phyloP scores from a whole-genome alignment of 208 protist genomes.

The Dictyostelium gargantuum region DNA sequence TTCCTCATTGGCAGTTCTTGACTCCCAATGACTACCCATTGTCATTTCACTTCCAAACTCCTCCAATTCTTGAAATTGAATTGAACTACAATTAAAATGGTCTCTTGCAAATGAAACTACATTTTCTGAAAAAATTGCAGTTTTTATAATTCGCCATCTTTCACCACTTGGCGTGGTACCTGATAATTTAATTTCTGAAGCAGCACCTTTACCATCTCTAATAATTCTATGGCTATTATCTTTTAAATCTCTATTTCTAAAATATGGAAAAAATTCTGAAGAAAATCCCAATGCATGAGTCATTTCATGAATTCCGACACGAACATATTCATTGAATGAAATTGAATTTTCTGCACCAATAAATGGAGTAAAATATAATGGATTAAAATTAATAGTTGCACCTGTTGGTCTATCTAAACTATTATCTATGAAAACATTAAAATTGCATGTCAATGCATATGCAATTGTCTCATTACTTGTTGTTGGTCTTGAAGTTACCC shows the following conservation, averaged over 20 bases:
- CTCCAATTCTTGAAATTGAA: constrained; percentile 9
- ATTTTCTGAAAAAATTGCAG: background rate
- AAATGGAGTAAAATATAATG: constrained; percentile 7
- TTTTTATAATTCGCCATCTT: background rate
- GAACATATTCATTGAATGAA: constrained; percentile 18
- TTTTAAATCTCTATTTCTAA: no score
- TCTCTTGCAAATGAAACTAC: background rate
- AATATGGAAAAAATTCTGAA: background rate
- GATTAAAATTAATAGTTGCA: constrained; percentile 54
- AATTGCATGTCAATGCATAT: constrained; percentile 15
- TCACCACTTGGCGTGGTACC: background rate
- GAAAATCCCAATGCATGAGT: constrained; percentile 69
- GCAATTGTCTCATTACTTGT: background rate
- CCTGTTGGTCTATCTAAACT: constrained; percentile 24
- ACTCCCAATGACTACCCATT: constrained; percentile 56
- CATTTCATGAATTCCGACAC: constrained; percentile 67
- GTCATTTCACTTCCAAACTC: constrained; percentile 39
- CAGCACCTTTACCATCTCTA: background rate
- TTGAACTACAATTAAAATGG: background rate
- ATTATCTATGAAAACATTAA: background rate
- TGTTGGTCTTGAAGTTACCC: constrained; percentile 51
- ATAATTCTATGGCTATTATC: background rate
- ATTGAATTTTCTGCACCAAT: background rate
- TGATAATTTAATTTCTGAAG: background rate
- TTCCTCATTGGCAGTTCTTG: constrained; percentile 30